These are phyloP conservation scores for Coleophoma crateriformis DNA, from an alignment of 2,329 filamentous ascomycete species.

Conservation along the genomic window DNA sequence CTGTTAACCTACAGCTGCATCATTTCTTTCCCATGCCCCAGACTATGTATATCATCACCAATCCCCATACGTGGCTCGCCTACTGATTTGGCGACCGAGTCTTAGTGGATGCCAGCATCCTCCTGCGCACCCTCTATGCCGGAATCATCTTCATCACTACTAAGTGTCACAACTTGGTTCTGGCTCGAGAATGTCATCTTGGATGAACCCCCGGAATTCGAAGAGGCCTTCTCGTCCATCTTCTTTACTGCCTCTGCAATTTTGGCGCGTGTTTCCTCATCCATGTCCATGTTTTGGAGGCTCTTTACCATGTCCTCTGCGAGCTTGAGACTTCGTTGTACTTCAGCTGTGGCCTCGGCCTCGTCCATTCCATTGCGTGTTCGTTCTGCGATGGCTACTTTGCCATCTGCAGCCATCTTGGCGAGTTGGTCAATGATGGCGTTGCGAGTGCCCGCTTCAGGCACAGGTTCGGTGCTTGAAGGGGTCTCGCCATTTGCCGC, in stretches of 20 bases:
- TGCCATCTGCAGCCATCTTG: not conserved
- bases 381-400: not conserved
- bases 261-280: not conserved
- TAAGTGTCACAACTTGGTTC: no score
- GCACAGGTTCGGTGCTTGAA: not conserved
- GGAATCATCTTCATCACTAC: no score
- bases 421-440: not conserved
- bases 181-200: no score
- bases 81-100: no score
- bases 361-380: not conserved
- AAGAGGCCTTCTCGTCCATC: slow-evolving; percentile 1
- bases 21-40: no score
- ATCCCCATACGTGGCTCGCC: no score
- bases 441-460: not conserved
- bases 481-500: not conserved
- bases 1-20: no score
- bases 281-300: not conserved
- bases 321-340: not conserved
- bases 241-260: not conserved
- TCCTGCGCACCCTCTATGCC: no score
- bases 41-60: no score
- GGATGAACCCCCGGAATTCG: no score
- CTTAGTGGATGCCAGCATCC: no score
- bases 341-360: not conserved
- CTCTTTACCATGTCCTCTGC: slow-evolving; percentile 1